Conservation (phyloP, 2,329 filamentous ascomycete genomes). For the Ophiostoma angusticollis region DNA sequence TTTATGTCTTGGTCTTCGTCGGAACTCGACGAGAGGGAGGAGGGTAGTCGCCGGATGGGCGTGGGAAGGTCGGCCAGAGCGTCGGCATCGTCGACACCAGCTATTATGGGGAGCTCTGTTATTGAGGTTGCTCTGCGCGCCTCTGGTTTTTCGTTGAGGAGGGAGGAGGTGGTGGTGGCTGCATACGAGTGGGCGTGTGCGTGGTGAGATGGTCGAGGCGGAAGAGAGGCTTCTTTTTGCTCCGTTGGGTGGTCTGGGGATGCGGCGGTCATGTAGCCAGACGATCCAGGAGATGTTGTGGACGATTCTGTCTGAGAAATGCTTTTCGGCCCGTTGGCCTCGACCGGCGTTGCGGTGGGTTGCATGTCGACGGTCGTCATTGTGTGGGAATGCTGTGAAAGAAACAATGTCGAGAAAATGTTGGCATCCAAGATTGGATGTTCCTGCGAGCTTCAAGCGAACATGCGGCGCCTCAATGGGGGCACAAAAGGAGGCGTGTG, state of each 20-base stretch:
- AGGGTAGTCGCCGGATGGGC: slow-evolving; percentile 11
- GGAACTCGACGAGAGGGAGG: slow-evolving; percentile 23
- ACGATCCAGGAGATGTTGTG: too few species aligned
- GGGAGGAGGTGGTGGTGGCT: background rate
- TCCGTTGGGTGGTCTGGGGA: background rate
- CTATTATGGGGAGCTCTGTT: background rate
- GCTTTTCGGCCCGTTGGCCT: too few species aligned
- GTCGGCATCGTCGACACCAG: background rate
- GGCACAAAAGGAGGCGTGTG: too few species aligned
- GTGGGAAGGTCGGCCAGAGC: background rate
- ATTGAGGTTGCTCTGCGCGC: slow-evolving; percentile 1
- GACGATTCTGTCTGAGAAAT: too few species aligned
- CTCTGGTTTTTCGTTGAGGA: background rate
- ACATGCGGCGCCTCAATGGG: too few species aligned
- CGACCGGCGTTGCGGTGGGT: too few species aligned
- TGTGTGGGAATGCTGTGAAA: too few species aligned
- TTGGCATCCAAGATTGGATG: too few species aligned
- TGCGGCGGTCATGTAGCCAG: background rate
- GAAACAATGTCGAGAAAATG: too few species aligned
- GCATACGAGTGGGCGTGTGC: background rate
- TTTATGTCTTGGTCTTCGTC: slow-evolving; percentile 48
- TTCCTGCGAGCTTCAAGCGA: too few species aligned
- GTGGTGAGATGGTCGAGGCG: background rate
- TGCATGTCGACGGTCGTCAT: too few species aligned
- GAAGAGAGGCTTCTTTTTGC: background rate